These are phyloP conservation scores for Fusarium sp. DNA, from an alignment of 2,329 filamentous ascomycete species.

Conservation along the genomic window DNA sequence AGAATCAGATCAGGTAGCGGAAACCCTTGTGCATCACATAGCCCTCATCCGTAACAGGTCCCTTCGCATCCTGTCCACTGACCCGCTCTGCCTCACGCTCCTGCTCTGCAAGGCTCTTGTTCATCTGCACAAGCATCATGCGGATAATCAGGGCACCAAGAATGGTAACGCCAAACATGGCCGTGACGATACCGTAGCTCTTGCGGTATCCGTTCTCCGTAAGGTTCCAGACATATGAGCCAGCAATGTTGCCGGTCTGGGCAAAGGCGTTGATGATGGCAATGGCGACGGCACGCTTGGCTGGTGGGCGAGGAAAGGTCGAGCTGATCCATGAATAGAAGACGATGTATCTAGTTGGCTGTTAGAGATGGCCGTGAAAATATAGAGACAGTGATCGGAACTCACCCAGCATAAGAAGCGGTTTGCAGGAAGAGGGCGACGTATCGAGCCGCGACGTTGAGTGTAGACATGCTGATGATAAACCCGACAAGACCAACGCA, in stretches of 20 bases:
- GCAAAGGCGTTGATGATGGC: slow-evolving; percentile 67
- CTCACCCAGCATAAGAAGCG: slow-evolving; percentile 60
- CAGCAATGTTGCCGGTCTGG: slow-evolving; percentile 66
- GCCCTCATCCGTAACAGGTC: slow-evolving; percentile 53
- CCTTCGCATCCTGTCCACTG: slow-evolving; percentile 44
- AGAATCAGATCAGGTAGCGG: slow-evolving; percentile 54
- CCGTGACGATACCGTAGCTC: slow-evolving; percentile 70
- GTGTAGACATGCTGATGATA: slow-evolving; percentile 66
- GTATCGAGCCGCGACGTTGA: slow-evolving; percentile 65
- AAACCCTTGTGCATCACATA: slow-evolving; percentile 56
- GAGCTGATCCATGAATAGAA: slow-evolving; percentile 66
- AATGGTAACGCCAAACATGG: slow-evolving; percentile 69
- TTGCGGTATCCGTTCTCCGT: slow-evolving; percentile 67
- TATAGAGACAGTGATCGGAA: neutral
- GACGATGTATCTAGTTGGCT: slow-evolving; percentile 54
- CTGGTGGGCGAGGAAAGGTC: slow-evolving; percentile 65
- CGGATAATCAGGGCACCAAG: slow-evolving; percentile 60
- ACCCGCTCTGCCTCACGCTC: slow-evolving; percentile 49
- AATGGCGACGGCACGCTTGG: slow-evolving; percentile 67
- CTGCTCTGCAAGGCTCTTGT: slow-evolving; percentile 52
- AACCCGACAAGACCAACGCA: slow-evolving; percentile 62
- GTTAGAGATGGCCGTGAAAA: neutral
- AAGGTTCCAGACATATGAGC: slow-evolving; percentile 69
- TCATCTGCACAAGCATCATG: slow-evolving; percentile 55
- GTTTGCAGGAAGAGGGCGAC: slow-evolving; percentile 68